Evolutionary conservation across 2,329 filamentous ascomycete genomes (phyloP), one percentile per base, ranked within the genome.

Genomic region (Colletotrichum spaethianum): DNA sequence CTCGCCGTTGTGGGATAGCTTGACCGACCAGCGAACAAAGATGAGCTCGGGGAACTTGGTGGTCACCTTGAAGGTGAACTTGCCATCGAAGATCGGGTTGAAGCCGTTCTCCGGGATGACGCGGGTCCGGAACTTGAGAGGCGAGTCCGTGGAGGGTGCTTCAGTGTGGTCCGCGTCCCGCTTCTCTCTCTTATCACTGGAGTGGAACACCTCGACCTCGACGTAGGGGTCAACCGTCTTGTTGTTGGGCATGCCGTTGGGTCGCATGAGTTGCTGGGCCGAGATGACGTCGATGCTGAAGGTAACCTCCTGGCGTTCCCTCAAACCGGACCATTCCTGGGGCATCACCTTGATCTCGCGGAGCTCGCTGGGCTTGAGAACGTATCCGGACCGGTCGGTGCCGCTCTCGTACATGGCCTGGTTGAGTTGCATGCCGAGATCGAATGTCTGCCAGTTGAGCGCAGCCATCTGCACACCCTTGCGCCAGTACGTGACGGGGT

Each of bases 391-490:
- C 67, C 91, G 90, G 82, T 98, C 96, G 16, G 89, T 92, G 53
- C 94, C 94, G 70, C 94, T 94, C 57, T 95, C 93, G 80, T 98
- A 99, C 96, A 99, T 98, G 78, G 96, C 96, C 76, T 96, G 93
- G 80, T 98, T 98, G 81, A 98, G 89, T 80, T 98, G 96, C 90
- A 98, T 96, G 56, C 95, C 94, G 23, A 97, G 88, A 79, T 98
- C 96, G 78, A 97, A 98, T 0, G 95, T 98, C 83, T 99, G 96
- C 96, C 96, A 98, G 83, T 99, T 99, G 74, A 98, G 87, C 0
- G 96, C 96, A 18, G 93, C 95, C 96, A 99, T 98, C 83, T 99
- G 96, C 23, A 98, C 96, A 40, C 96, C 96, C 53, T 94, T 92
- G 63, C 96, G 92, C 96, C 96, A 99, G 80, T 96, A 97, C 74